Percentiles rank a stretch among this genome's conserved stretches.
Conservation (phyloP, 1,284 basidiomycete species). For the Vanrija pseudolonga region DNA sequence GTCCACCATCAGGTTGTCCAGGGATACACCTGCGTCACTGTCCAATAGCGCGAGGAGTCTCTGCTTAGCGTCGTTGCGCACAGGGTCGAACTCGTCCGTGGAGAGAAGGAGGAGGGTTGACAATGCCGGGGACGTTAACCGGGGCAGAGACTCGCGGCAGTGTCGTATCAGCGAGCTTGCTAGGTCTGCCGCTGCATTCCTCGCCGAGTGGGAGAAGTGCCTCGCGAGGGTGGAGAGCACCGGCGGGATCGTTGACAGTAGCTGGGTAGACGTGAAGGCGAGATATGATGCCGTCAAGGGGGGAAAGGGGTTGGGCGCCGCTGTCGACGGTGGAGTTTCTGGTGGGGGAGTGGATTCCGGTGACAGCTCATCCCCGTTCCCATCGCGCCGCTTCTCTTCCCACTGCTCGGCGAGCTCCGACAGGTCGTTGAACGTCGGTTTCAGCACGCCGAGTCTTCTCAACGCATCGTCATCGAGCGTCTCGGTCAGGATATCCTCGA, state of each 20-base stretch:
- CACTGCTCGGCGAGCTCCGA: constrained; percentile 36
- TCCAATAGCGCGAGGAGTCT: constrained; percentile 56
- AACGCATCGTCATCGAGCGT: constrained; percentile 62
- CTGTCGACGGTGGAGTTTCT: constrained; percentile 2
- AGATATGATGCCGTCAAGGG: constrained; percentile 47
- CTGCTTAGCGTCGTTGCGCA: constrained; percentile 55
- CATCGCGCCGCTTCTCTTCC: constrained; percentile 16
- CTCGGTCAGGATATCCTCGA: constrained; percentile 49
- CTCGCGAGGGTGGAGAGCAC: constrained; percentile 32
- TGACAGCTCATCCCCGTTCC: not conserved
- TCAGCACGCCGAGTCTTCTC: constrained; percentile 57
- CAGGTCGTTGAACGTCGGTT: constrained; percentile 52
- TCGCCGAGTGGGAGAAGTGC: constrained; percentile 45
- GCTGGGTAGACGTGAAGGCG: constrained; percentile 45
- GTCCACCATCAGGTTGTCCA: constrained; percentile 52
- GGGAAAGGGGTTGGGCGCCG: constrained; percentile 32
- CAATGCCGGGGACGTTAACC: constrained; percentile 61
- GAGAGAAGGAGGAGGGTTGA: constrained; percentile 51
- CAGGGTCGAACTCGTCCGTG: constrained; percentile 61
- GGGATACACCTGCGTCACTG: constrained; percentile 45
- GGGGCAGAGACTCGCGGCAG: constrained; percentile 65
- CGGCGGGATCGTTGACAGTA: constrained; percentile 38
- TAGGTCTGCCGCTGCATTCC: constrained; percentile 51
- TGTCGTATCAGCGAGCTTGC: constrained; percentile 56
- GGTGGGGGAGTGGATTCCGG: constrained; percentile 19